Base-by-base conservation (phyloP, 331 rosid genomes). In the Acacia concinna region DNA sequence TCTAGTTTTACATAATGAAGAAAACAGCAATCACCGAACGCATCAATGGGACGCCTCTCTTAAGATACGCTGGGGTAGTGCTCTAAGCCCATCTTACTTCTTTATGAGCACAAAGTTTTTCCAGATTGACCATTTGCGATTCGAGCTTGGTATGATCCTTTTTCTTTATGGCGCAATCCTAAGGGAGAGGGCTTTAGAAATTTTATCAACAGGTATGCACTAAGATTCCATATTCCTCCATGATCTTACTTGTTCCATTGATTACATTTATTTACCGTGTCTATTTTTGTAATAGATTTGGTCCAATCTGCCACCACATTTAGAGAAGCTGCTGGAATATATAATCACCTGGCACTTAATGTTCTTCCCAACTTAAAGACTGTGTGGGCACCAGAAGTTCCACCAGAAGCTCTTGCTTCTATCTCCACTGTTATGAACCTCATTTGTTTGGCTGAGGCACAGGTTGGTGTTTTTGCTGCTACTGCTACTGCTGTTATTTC, bases 271-370 rank as follows among this genome's bases (percentile, higher is more conserved):
- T 65, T 25, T 49, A 59, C 37, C 74, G 75, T 49, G 78, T 70
- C 80, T 81, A 75, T 76, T 6, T 54, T 62, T 73, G 56, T 62
- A 69, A 8, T 74, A 93, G 97, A 93, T 82, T 79, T 89, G 85
- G 92, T 89, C 71, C 87, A 79, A 64, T 88, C 94, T 71, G 85
- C 85, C 68, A 85, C 94, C 74, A 72, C 79, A 41, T 89, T 88
- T 65, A 85, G 97, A 85, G 87, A 91, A 85, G 97, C 97, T 74
- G 89, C 97, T 30, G 97, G 97, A 27, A 82, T 93, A 81, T 93
- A 86, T 85, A 88, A 88, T 76, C 77, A 91, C 83, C 81, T 91
- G 27, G 93, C 94, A 57, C 73, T 82, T 52, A 87, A 85, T 78
- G 85, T 86, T 85, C 88, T 93, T 79, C 90, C 93, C 59, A 21